phyloP scores from a whole-genome alignment of 176 grass and related monocot species.

The Thinopyrum elongatum region DNA sequence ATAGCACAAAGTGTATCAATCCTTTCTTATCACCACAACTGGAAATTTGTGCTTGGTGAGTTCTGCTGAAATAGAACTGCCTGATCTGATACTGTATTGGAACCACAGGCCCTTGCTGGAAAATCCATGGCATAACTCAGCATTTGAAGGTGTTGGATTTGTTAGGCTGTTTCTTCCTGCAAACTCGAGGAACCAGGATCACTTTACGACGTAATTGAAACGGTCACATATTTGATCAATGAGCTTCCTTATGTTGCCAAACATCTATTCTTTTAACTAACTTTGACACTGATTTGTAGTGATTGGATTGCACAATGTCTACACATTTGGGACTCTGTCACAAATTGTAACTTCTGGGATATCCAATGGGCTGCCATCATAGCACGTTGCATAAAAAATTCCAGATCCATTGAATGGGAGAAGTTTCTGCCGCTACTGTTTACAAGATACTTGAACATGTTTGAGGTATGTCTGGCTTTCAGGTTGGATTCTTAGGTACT shows the following conservation, averaged over 20 bases:
- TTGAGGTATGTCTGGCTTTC: constrained; percentile 65
- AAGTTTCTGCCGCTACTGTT: constrained; percentile 75
- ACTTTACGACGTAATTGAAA: constrained; percentile 71
- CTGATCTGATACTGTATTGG: constrained; percentile 27
- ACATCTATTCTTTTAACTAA: constrained; percentile 35
- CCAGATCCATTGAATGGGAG: constrained; percentile 76
- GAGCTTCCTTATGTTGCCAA: constrained; percentile 13
- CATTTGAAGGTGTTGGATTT: constrained; percentile 98
- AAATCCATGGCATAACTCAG: constrained; percentile 97
- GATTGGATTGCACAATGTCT: constrained; percentile 73
- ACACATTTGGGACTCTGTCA: constrained; percentile 71
- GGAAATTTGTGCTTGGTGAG: constrained; percentile 22
- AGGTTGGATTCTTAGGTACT: constrained; percentile 12
- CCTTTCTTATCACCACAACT: constrained; percentile 22
- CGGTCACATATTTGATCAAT: constrained; percentile 16
- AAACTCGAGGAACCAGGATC: constrained; percentile 72
- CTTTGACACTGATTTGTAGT: constrained; percentile 48
- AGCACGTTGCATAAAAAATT: constrained; percentile 81
- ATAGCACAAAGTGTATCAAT: background rate
- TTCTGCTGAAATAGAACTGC: constrained; percentile 17
- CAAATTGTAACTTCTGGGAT: constrained; percentile 98
- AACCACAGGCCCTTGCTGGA: constrained; percentile 69
- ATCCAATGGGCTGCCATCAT: constrained; percentile 88
- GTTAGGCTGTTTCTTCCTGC: constrained; percentile 82
- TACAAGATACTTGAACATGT: constrained; percentile 85